These are phyloP conservation scores for Dalbergia cochinchinensis DNA, from an alignment of 306 rosid species.

Conservation along the genomic window DNA sequence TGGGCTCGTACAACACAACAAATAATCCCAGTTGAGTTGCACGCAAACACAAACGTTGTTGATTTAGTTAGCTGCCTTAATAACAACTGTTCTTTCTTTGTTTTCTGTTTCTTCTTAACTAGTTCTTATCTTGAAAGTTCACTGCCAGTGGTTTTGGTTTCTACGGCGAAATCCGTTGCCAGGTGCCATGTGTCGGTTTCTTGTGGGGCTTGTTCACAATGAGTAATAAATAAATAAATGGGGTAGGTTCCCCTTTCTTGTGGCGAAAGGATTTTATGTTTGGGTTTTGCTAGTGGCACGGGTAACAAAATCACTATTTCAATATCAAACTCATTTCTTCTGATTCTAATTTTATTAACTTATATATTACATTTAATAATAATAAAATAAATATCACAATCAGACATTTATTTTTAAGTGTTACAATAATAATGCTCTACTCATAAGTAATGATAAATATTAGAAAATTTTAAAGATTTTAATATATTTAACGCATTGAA, in stretches of 20 bases:
- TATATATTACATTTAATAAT: too few relatives aligned
- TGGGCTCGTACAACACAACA: neutral
- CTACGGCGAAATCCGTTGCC: neutral
- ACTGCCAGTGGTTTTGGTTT: slow-evolving; percentile 2
- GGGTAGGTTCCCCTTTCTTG: slow-evolving; percentile 39
- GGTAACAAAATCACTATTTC: too few relatives aligned
- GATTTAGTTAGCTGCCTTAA: neutral
- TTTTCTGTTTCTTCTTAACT: neutral
- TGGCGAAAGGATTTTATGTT: neutral
- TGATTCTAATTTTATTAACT: too few relatives aligned
- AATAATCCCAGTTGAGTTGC: neutral
- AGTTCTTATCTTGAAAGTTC: neutral
- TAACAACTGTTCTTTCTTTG: neutral
- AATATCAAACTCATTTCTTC: too few relatives aligned
- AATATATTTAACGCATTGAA: too few relatives aligned
- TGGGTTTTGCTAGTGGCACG: too few relatives aligned
- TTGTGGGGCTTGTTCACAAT: slow-evolving; percentile 33
- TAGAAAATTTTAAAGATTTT: too few relatives aligned
- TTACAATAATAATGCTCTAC: too few relatives aligned
- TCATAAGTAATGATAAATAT: too few relatives aligned
- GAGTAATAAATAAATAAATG: too few relatives aligned
- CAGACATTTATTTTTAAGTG: too few relatives aligned
- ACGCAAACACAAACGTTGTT: neutral
- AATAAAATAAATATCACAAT: too few relatives aligned
- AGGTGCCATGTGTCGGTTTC: slow-evolving; percentile 25